A percentile compares a stretch with the other conserved stretches of the same genome.
phyloP scores from a whole-genome alignment of 2,329 filamentous ascomycete genomes.

The Colletotrichum aenigma region DNA sequence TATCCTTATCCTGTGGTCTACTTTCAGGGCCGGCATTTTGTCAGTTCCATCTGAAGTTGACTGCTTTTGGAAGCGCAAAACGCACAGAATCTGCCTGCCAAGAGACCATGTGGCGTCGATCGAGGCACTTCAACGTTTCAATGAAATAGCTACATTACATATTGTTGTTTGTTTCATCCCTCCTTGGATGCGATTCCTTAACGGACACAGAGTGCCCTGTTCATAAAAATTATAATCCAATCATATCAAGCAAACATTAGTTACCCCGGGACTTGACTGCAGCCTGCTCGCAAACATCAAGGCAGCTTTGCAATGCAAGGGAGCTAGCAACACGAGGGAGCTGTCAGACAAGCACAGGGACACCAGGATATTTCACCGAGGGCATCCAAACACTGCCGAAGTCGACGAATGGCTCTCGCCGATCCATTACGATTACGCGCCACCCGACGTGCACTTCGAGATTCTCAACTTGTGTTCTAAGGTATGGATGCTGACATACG shows the following conservation, averaged over 20 bases:
- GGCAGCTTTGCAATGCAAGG: neutral
- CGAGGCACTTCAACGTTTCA: neutral
- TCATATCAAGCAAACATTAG: neutral
- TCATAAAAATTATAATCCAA: neutral
- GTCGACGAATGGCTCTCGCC: neutral
- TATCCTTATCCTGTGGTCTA: neutral
- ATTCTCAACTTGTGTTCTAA: too few relatives aligned
- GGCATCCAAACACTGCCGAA: neutral
- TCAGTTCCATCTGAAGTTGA: rapidly evolving
- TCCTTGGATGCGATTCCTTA: rapidly evolving
- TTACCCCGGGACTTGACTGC: neutral
- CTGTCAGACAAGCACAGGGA: neutral
- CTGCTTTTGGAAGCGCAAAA: neutral
- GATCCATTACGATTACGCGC: neutral
- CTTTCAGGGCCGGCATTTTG: neutral
- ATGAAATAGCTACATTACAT: neutral
- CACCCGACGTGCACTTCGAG: neutral
- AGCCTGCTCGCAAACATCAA: neutral
- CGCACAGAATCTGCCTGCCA: neutral
- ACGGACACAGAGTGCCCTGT: neutral
- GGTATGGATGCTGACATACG: too few relatives aligned
- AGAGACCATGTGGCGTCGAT: neutral
- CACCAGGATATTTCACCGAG: neutral
- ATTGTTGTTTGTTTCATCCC: neutral
- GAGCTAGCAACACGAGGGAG: neutral